These are phyloP conservation scores for Ceratobasidium papillatum DNA, from an alignment of 1,284 basidiomycete species.

Conservation along the genomic window DNA sequence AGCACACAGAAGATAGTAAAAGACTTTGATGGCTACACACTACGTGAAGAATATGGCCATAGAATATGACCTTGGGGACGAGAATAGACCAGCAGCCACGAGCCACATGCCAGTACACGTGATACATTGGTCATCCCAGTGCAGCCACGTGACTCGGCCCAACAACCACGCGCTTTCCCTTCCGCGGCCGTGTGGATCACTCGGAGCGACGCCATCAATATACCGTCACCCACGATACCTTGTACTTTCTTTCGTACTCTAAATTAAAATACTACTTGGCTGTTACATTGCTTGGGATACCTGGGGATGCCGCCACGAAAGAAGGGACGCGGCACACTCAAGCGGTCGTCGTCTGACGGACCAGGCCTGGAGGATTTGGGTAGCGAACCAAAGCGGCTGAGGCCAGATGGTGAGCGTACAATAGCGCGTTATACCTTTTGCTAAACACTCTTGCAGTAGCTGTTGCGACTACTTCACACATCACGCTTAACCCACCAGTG, in stretches of 20 bases:
- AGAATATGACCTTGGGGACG: too few species aligned
- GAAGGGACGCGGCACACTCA: constrained; percentile 13
- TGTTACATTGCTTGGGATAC: background rate
- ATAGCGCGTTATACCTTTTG: too few species aligned
- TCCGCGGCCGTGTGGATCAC: constrained; percentile 20
- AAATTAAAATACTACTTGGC: background rate
- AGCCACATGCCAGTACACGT: background rate
- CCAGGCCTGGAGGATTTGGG: background rate
- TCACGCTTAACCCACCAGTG: background rate
- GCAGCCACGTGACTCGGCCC: constrained; percentile 16
- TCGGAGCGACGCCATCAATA: constrained; percentile 12
- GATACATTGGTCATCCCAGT: background rate
- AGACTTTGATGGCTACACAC: too few species aligned
- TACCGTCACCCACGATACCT: constrained; percentile 20
- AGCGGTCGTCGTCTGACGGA: constrained; percentile 32
- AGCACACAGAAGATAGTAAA: background rate
- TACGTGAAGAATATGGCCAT: too few species aligned
- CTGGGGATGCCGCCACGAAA: constrained; percentile 28
- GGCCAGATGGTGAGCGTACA: constrained; percentile 20
- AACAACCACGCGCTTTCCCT: constrained; percentile 31
- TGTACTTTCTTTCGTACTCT: background rate
- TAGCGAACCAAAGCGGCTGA: background rate
- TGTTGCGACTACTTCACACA: background rate
- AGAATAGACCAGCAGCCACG: background rate
- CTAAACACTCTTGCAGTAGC: background rate